Base-by-base conservation (phyloP, 306 rosid genomes). In the Oxytropis ochrocephala region DNA sequence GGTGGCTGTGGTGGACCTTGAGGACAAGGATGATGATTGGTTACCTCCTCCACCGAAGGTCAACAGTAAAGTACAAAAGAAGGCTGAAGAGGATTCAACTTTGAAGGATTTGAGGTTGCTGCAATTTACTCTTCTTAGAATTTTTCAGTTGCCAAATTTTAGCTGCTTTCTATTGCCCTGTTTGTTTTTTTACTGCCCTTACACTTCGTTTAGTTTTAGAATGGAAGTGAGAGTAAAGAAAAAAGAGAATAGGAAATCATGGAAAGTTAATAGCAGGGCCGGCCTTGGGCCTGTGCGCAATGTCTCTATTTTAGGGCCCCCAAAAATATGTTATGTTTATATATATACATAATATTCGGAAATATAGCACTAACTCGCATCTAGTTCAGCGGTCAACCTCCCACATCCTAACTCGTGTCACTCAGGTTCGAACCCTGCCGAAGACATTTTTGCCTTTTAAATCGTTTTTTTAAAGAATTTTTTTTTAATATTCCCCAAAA, bases 11-110 rank as follows among this genome's bases (percentile, higher is more conserved):
- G 82, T 82, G 57, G 86, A 82, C 58, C 19, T 77, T 81, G 96
- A 85, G 14, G 88, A 85, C 4, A 94, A 91, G 14, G 88, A 85
- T 5, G 96, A 91, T 69, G 99, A 94, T 70, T 94, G 99, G 99
- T 73, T 94, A n/a, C 86, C 75, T 61, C 87, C 97, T 79, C 97
- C 97, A 9, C 99, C 99, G 1, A 87, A 85, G 84, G 78, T 78
- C 51, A 47, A 82, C 0, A 19, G 44, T n/a, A 70, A 74, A 51
- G 39, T 74, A 3, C 66, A 59, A 9, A 64, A 5, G 69, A 52
- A 21, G 51, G 42, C 63, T 33, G 82, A 30, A 9, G 92, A 87
- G 61, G 79, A 91, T 81, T 87, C 99, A 7, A 87, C 92, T 38
- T 73, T 94, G 63, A 88, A 62, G 81, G 81, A 78, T 16, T 69